Percentiles rank a stretch among this genome's conserved stretches.
These are phyloP conservation scores for Clarkia xantiana DNA, from an alignment of 345 rosid genomes.

Conservation along the genomic window DNA sequence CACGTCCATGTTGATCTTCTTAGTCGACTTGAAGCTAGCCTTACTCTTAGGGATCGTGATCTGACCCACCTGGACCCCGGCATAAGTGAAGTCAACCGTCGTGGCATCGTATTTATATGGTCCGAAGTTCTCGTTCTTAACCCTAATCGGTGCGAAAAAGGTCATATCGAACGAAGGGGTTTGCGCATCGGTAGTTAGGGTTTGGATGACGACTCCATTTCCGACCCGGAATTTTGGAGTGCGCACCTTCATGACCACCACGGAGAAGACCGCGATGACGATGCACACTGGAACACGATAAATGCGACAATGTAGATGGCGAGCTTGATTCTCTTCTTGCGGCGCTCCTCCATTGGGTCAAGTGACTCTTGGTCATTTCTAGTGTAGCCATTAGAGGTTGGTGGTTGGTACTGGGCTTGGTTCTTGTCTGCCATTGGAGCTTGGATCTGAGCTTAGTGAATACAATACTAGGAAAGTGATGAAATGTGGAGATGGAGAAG, in stretches of 20 bases:
- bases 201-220: not conserved
- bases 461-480: too few species aligned
- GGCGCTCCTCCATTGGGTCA: constrained; percentile 3
- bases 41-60: constrained; percentile 3
- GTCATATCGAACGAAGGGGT: constrained; percentile 2
- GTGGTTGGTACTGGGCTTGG: constrained; percentile 8
- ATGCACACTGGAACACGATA: constrained; percentile 8
- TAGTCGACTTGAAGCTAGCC: constrained; percentile 11
- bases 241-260: constrained; percentile 10
- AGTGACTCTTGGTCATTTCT: constrained; percentile 9
- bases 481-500: not conserved
- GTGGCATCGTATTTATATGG: constrained; percentile 10
- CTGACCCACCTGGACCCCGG: constrained; percentile 3
- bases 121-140: constrained; percentile 16
- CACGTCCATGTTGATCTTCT: constrained; percentile 10
- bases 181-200: not conserved
- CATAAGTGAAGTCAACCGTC: constrained; percentile 6
- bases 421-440: constrained; percentile 8
- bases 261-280: constrained; percentile 11
- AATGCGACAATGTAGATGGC: constrained; percentile 10
- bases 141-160: constrained; percentile 7
- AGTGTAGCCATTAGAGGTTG: not conserved
- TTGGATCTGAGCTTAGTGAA: too few species aligned
- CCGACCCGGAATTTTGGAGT: constrained; percentile 13
- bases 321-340: constrained; percentile 10